Evolutionary conservation across 371 early-diverging fungal genomes (phyloP).

Genomic region (Zopfochytrium polystomum): DNA sequence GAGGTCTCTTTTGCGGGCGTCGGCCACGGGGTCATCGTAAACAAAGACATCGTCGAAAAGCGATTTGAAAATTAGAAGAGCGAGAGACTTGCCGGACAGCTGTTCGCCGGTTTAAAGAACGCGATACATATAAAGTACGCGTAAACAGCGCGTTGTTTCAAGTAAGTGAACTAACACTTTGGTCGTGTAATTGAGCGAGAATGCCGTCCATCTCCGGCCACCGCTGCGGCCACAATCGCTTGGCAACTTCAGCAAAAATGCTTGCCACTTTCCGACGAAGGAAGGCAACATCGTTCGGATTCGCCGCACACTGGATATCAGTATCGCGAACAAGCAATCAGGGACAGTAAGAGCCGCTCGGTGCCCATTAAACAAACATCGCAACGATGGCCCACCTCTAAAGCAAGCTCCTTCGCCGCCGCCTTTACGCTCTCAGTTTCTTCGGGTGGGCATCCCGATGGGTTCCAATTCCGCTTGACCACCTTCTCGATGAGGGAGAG

Average conservation of each 20-base stretch:
- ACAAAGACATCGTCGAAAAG: slow-evolving; percentile 56
- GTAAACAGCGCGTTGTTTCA: too few species aligned
- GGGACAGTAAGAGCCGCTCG: too few species aligned
- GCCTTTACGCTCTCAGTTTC: background rate
- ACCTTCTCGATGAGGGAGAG: slow-evolving; percentile 49
- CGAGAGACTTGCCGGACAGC: slow-evolving; percentile 1
- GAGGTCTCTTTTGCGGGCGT: slow-evolving; percentile 49
- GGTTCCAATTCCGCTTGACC: slow-evolving; percentile 49
- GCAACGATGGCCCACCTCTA: background rate
- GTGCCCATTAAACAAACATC: too few species aligned
- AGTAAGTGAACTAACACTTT: slow-evolving; percentile 33
- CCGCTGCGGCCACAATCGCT: slow-evolving; percentile 54
- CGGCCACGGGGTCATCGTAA: slow-evolving; percentile 55
- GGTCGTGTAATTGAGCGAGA: slow-evolving; percentile 40
- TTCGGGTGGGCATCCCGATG: slow-evolving; percentile 21
- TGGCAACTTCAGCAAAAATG: slow-evolving; percentile 53
- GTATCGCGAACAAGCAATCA: background rate
- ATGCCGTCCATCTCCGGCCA: slow-evolving; percentile 54
- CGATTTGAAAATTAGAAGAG: slow-evolving; percentile 42
- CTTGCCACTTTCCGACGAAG: slow-evolving; percentile 52
- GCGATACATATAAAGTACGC: too few species aligned
- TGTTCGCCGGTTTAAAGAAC: background rate
- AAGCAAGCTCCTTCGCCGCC: background rate
- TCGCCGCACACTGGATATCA: background rate
- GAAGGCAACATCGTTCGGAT: slow-evolving; percentile 14